Base-by-base conservation (phyloP, 345 rosid species). In the Hirschfeldia incana region DNA sequence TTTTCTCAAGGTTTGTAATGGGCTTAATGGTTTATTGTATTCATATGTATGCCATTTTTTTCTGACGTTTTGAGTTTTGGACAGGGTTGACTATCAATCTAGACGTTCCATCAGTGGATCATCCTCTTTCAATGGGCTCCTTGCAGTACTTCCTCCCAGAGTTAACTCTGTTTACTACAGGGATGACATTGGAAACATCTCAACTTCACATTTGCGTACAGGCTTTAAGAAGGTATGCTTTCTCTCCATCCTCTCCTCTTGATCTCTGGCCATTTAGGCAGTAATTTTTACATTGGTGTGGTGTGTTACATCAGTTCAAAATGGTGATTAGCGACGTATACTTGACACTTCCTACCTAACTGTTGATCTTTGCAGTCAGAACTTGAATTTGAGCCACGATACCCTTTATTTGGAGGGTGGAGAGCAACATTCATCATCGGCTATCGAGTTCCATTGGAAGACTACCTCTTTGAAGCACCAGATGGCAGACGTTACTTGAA, bases 371-470 rank as follows among this genome's bases (percentile, higher is more conserved):
- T 84, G 85, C 97, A 93, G 98, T 92, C 98, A 34, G 97, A 96
- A 81, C 98, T 96, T 74, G 97, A 96, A 87, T 84, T 93, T 58
- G 97, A 93, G 79, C 98, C 98, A 1, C 89, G 97, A 2, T 93
- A 93, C 86, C 99, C 99, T 61, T 82, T 96, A 81, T 90, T 96
- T 86, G 99, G 99, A 82, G 98, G 98, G 65, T 96, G 99, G 99
- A 92, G 89, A 80, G 87, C 98, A 63, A 92, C 97, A 79, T 96
- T 96, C 84, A 77, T 93, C 65, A 89, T 93, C 70, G 99, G 97
- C 30, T 96, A 96, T 81, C 89, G 91, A 76, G 84, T 96, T 74
- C 99, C 97, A 9, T 83, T 92, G 86, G 85, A 93, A 80, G 97
- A 92, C 81, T 90, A 92, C 82, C 94, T 93, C 72, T 96, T 96